phyloP scores from a whole-genome alignment of 2,329 filamentous ascomycete species.

The Tolypocladium amazonense region DNA sequence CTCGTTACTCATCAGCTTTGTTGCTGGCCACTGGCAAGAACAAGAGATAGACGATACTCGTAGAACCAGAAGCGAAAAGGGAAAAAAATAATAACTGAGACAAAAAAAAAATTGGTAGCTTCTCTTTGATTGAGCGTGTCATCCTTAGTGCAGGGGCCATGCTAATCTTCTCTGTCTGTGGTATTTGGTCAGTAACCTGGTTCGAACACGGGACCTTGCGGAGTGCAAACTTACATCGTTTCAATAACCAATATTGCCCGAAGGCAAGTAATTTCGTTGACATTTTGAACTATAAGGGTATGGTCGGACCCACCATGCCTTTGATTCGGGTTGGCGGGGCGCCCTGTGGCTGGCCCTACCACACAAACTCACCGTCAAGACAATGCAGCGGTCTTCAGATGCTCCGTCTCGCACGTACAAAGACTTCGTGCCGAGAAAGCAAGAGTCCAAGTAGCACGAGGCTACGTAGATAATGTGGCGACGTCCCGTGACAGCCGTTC shows the following conservation, averaged over 20 bases:
- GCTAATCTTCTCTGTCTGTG: conserved; percentile 63
- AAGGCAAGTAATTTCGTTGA: background rate
- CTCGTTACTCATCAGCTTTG: too few species aligned
- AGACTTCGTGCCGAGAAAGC: background rate
- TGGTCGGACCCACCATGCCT: too few species aligned
- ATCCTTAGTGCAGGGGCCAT: conserved; percentile 87
- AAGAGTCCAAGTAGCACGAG: background rate
- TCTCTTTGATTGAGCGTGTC: conserved; percentile 80
- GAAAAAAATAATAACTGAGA: background rate
- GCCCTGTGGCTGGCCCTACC: background rate
- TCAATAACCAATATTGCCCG: background rate
- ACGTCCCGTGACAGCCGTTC: background rate
- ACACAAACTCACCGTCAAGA: background rate
- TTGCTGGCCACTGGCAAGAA: background rate
- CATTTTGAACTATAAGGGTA: background rate
- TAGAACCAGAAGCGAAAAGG: background rate
- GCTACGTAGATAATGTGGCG: too few species aligned
- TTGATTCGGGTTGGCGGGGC: background rate
- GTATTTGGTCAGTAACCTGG: background rate
- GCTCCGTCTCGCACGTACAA: too few species aligned
- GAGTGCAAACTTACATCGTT: background rate
- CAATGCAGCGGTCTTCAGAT: background rate
- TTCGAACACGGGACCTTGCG: background rate
- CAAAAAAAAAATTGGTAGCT: conserved; percentile 29
- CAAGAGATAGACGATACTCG: background rate